These are phyloP conservation scores for Trebouxia sp. DNA, from an alignment of 139 green algal species.

Conservation along the genomic window DNA sequence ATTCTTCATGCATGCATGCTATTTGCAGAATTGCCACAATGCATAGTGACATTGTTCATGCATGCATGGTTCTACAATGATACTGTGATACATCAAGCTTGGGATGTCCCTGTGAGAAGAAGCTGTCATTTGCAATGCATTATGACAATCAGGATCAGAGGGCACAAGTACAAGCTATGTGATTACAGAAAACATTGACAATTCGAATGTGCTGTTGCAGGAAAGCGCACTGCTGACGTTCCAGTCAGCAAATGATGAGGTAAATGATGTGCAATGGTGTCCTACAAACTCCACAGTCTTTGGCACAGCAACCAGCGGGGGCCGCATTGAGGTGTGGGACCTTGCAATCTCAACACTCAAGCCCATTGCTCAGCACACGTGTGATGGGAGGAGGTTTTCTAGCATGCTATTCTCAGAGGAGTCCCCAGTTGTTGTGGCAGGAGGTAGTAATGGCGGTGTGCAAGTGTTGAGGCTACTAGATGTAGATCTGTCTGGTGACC, in stretches of 20 bases:
- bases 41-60: too few relatives aligned
- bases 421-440: slow-evolving; percentile 66
- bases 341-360: slow-evolving; percentile 73
- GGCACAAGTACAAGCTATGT: too few relatives aligned
- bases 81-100: too few relatives aligned
- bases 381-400: slow-evolving; percentile 45
- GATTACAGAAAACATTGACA: too few relatives aligned
- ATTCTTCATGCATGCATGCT: background rate
- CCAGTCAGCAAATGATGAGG: slow-evolving; percentile 62
- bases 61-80: too few relatives aligned
- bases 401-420: slow-evolving; percentile 62
- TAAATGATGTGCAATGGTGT: slow-evolving; percentile 81
- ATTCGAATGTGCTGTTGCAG: slow-evolving; percentile 28
- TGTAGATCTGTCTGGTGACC: slow-evolving; percentile 54
- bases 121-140: background rate
- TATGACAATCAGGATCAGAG: too few relatives aligned
- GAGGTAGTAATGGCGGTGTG: slow-evolving; percentile 58
- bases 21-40: background rate
- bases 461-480: slow-evolving; percentile 62
- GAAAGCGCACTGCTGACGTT: slow-evolving; percentile 69
- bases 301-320: slow-evolving; percentile 67
- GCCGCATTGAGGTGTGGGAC: slow-evolving; percentile 82
- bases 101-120: too few relatives aligned
- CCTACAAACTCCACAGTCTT: slow-evolving; percentile 82
- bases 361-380: slow-evolving; percentile 56